Base-by-base conservation (phyloP, 129 eudicot genomes). In the Centella asiatica region DNA sequence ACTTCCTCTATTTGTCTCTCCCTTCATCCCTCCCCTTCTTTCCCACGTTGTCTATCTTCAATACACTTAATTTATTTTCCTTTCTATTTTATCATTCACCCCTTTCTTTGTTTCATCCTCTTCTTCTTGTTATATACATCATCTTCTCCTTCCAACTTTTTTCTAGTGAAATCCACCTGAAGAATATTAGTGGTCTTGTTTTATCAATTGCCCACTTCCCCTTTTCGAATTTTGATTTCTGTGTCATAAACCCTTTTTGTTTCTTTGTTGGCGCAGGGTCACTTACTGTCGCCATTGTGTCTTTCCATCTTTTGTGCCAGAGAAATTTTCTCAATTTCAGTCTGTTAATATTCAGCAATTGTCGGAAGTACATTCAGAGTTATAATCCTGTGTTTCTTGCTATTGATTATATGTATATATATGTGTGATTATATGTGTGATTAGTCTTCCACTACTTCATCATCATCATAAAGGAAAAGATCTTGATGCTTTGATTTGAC, bases 211-310 rank as follows among this genome's bases (percentile, higher is more conserved):
- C n/a, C 7, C 31, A 28, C 23, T 48, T 10, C 22, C 17, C 26
- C 14, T 42, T 17, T 55, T 36, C 20, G 2, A 28, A 52, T 32
- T 39, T 3, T 27, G 18, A 48, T 49, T 24, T 56, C 28, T 23
- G 63, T 58, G 63, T 58, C 63, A 58, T 67, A 39, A 54, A 23
- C 24, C 50, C 44, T 20, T 45, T 20, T 28, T 18, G 24, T 29
- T 56, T 67, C n/a, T n/a, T 40, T 70, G 87, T 81, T 81, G 88
- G 88, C 79, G 82, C n/a, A n/a, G n/a, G n/a, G n/a, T n/a, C n/a
- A n/a, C n/a, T n/a, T n/a, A n/a, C n/a, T n/a, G n/a, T n/a, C n/a
- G n/a, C 78, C 81, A 74, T 74, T 71, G 68, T 74, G 60, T 42
- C 61, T 65, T 52, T 76, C 42, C 45, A 27, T 14, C 50, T 1